These are phyloP conservation scores for Mycena sp. DNA, from an alignment of 1,284 basidiomycete genomes.

Conservation along the genomic window DNA sequence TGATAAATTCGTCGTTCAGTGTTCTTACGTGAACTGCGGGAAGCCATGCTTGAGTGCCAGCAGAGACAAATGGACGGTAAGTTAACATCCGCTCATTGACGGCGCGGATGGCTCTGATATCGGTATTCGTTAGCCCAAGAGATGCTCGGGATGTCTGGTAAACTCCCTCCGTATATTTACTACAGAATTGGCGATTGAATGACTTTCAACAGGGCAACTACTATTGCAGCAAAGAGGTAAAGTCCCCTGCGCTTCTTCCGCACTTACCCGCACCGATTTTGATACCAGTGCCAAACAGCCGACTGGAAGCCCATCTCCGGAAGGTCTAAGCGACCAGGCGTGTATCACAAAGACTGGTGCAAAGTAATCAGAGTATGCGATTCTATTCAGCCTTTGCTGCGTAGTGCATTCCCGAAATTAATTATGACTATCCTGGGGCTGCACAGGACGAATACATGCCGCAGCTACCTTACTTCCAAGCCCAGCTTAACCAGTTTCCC, in stretches of 20 bases:
- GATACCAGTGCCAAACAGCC: constrained; percentile 8
- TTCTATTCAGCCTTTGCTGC: not conserved
- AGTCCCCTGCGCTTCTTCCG: not conserved
- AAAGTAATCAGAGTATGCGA: constrained; percentile 15
- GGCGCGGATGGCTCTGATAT: not conserved
- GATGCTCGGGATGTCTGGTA: constrained; percentile 20
- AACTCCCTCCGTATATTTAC: not conserved
- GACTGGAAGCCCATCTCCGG: constrained; percentile 19
- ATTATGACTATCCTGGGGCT: not conserved
- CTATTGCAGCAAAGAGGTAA: constrained; percentile 23
- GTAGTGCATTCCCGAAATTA: not conserved
- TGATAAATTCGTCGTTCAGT: constrained; percentile 8
- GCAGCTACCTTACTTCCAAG: constrained; percentile 15
- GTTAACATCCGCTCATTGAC: not conserved
- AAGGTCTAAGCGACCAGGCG: not conserved
- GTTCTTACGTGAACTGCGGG: constrained; percentile 14
- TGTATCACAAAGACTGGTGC: constrained; percentile 23
- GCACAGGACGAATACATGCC: constrained; percentile 23
- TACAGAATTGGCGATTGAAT: not conserved
- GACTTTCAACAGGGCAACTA: constrained; percentile 13
- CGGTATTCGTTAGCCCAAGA: constrained; percentile 7
- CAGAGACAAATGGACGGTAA: constrained; percentile 18
- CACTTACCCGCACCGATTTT: not conserved
- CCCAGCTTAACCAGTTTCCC: constrained; percentile 13
- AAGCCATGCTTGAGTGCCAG: constrained; percentile 14